Evolutionary conservation across 1,284 basidiomycete species (phyloP).

Genomic region (Xanthoconium separans): DNA sequence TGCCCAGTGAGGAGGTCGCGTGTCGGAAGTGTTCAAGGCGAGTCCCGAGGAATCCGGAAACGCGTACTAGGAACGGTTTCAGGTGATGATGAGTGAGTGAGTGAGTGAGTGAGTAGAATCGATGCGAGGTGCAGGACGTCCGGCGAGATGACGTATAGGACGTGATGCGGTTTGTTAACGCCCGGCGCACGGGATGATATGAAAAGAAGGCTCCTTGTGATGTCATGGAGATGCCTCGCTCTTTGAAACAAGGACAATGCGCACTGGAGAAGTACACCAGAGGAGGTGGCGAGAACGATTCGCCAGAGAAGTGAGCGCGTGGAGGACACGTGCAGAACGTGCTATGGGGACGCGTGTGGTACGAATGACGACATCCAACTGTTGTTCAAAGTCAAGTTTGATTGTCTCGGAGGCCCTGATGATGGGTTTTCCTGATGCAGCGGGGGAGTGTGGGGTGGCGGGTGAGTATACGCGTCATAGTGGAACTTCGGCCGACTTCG

Average conservation of each 20-base stretch:
- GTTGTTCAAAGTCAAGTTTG: slow-evolving; percentile 8
- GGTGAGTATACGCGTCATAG: slow-evolving; percentile 1
- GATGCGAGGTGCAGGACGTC: not conserved
- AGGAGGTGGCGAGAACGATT: slow-evolving; percentile 12
- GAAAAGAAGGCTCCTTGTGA: slow-evolving; percentile 6
- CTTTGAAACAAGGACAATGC: slow-evolving; percentile 4
- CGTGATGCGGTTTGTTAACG: slow-evolving; percentile 10
- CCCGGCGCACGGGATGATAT: not conserved
- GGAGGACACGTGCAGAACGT: slow-evolving; percentile 29
- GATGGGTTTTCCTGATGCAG: slow-evolving; percentile 12
- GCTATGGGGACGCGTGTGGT: slow-evolving; percentile 29
- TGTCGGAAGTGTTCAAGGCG: slow-evolving; percentile 1
- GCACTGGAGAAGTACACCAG: not conserved
- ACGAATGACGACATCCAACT: slow-evolving; percentile 17
- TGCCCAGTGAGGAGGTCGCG: no score
- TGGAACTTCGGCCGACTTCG: no score
- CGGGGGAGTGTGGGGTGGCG: slow-evolving; percentile 21
- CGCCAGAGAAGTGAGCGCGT: slow-evolving; percentile 10
- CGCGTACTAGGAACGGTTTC: slow-evolving; percentile 1
- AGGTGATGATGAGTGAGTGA: slow-evolving; percentile 1
- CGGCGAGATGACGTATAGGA: not conserved
- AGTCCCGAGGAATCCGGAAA: slow-evolving; percentile 15
- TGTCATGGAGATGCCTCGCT: slow-evolving; percentile 9
- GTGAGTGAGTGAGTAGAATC: not conserved
- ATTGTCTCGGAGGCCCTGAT: slow-evolving; percentile 19